A percentile compares a stretch with the other conserved stretches of the same genome.
These are phyloP conservation scores for Lablab purpureus DNA, from an alignment of 306 rosid genomes.

Conservation along the genomic window DNA sequence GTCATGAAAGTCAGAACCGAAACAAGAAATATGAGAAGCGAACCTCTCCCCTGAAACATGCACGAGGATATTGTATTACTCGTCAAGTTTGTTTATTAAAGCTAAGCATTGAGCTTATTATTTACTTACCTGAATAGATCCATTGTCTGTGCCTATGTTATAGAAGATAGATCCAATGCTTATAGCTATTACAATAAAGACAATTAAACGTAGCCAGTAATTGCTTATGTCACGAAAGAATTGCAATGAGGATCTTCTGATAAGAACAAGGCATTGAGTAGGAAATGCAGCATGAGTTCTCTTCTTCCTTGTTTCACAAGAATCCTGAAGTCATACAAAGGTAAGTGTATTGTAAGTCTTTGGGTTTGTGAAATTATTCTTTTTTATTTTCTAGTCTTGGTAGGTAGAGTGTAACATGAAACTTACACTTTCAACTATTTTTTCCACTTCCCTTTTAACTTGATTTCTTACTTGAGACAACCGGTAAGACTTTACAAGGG, in stretches of 20 bases:
- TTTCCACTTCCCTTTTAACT: constrained; percentile 50
- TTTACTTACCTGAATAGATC: constrained; percentile 50
- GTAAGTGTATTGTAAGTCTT: constrained; percentile 25
- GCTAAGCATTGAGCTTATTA: constrained; percentile 11
- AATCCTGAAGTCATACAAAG: constrained; percentile 41
- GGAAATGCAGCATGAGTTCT: constrained; percentile 61
- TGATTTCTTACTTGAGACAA: constrained; percentile 48
- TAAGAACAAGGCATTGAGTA: constrained; percentile 66
- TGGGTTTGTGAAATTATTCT: constrained; percentile 2
- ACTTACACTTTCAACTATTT: constrained; percentile 55
- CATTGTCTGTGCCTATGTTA: constrained; percentile 48
- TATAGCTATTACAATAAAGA: constrained; percentile 49
- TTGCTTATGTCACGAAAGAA: constrained; percentile 71
- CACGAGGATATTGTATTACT: constrained; percentile 29
- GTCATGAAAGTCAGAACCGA: constrained; percentile 76
- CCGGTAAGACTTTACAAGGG: constrained; percentile 51
- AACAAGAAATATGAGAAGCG: constrained; percentile 58
- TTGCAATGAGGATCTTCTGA: constrained; percentile 70
- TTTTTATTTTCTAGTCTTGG: not conserved
- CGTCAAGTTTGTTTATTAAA: constrained; percentile 8
- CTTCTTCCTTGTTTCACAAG: constrained; percentile 50
- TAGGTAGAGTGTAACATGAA: constrained; percentile 24
- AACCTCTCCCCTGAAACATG: constrained; percentile 68
- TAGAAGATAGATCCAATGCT: constrained; percentile 65
- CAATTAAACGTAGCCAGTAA: constrained; percentile 70